phyloP scores from a whole-genome alignment of 352 stramenopile species.

The Globisporangium spinosum region DNA sequence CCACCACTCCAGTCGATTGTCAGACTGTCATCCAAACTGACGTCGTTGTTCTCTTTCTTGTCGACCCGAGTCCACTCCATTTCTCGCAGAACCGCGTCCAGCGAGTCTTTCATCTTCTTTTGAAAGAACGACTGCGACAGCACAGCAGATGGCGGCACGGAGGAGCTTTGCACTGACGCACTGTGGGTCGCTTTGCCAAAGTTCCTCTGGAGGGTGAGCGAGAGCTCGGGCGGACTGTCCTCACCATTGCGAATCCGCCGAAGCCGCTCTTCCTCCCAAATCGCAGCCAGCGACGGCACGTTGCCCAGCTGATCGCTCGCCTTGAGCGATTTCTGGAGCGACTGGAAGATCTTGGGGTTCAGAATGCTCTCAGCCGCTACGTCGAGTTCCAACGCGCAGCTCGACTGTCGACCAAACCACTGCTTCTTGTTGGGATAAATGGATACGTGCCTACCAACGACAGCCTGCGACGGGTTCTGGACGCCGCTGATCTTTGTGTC shows the following conservation, averaged over 20 bases:
- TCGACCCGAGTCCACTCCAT: slow-evolving; percentile 27
- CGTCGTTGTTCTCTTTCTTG: slow-evolving; percentile 4
- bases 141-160: slow-evolving; percentile 32
- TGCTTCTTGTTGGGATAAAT: slow-evolving; percentile 27
- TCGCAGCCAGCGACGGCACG: slow-evolving; percentile 73
- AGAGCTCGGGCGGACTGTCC: slow-evolving; percentile 38
- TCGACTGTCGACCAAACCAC: slow-evolving; percentile 73
- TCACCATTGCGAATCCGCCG: slow-evolving; percentile 52
- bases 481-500: slow-evolving; percentile 34
- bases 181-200: slow-evolving; percentile 20
- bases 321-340: slow-evolving; percentile 40
- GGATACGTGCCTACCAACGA: slow-evolving; percentile 28
- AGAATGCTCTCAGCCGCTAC: slow-evolving; percentile 64
- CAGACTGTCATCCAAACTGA: slow-evolving; percentile 7
- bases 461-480: slow-evolving; percentile 15
- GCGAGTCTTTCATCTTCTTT: slow-evolving; percentile 69
- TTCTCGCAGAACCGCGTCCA: slow-evolving; percentile 48
- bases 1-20: slow-evolving; percentile 13
- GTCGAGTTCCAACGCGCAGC: slow-evolving; percentile 68
- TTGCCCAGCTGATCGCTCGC: slow-evolving; percentile 42
- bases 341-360: slow-evolving; percentile 48
- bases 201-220: slow-evolving; percentile 54
- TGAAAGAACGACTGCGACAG: slow-evolving; percentile 83
- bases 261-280: slow-evolving; percentile 82
- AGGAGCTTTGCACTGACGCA: slow-evolving; percentile 23